Evolutionary conservation across 164 flowering plant genomes (phyloP).

Genomic region (Kingdonia uniflora): DNA sequence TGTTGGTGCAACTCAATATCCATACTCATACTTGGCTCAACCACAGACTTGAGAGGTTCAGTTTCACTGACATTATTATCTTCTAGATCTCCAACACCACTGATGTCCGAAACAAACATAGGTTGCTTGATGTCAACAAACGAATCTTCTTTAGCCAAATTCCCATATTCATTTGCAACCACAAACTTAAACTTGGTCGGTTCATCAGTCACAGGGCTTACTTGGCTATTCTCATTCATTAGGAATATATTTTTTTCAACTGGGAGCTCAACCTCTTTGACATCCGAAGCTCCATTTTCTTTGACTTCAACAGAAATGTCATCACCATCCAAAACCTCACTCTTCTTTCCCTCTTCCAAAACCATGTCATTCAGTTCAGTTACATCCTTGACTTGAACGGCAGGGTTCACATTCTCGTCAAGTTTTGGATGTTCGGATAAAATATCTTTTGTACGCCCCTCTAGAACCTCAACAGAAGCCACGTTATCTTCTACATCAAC

Average conservation of each 20-base stretch:
- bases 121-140: conserved; percentile 16
- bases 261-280: background rate
- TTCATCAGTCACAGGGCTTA: conserved; percentile 10
- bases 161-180: conserved; percentile 9
- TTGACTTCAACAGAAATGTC: background rate
- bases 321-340: conserved; percentile 7
- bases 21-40: conserved; percentile 11
- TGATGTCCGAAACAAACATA: conserved; percentile 9
- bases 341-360: conserved; percentile 11
- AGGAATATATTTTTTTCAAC: background rate
- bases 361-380: conserved; percentile 4
- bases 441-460: background rate
- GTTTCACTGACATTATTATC: conserved; percentile 14
- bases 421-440: no score
- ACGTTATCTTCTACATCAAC: conserved; percentile 2
- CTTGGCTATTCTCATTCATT: no score
- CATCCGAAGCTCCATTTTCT: conserved; percentile 7
- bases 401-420: no score
- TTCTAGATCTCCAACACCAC: conserved; percentile 21
- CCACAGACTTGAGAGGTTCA: conserved; percentile 10
- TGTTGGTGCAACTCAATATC: conserved; percentile 18
- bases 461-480: conserved; percentile 1
- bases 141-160: conserved; percentile 14
- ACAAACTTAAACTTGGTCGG: conserved; percentile 6
- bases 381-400: conserved; percentile 2